Percentiles rank a stretch among this genome's conserved stretches.
Conservation (phyloP, 257 asterid species). For the Misopates orontium region DNA sequence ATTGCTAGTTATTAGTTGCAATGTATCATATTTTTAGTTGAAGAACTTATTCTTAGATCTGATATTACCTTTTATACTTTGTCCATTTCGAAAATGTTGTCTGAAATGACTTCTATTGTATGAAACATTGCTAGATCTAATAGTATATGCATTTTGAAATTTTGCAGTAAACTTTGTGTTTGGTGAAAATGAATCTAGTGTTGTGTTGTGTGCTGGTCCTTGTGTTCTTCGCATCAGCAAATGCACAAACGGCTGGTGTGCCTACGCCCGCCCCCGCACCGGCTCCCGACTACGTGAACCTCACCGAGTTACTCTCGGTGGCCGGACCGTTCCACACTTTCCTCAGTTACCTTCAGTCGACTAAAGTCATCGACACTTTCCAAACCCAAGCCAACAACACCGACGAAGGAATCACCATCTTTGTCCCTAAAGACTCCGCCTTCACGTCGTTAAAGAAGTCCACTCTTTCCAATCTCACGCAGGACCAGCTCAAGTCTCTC, state of each 20-base stretch:
- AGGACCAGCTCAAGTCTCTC: conserved; percentile 63
- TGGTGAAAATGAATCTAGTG: conserved; percentile 26
- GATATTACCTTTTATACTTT: no score
- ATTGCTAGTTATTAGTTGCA: no score
- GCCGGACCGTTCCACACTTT: conserved; percentile 83
- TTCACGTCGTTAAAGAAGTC: conserved; percentile 52
- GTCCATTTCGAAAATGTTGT: no score
- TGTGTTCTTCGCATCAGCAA: conserved; percentile 33
- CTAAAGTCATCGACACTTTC: conserved; percentile 65
- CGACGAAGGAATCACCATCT: conserved; percentile 72
- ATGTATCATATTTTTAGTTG: no score
- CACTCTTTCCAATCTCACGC: conserved; percentile 61
- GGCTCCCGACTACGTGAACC: conserved; percentile 60
- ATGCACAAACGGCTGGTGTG: conserved; percentile 37
- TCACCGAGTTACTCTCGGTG: conserved; percentile 60
- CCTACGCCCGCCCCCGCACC: conserved; percentile 87
- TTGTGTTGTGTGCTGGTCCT: conserved; percentile 31
- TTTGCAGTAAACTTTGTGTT: no score
- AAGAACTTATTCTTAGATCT: no score
- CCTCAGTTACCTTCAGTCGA: conserved; percentile 59
- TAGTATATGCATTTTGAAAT: no score
- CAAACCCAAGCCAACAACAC: conserved; percentile 79
- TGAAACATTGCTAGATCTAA: no score
- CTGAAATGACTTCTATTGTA: no score
- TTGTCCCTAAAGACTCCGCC: conserved; percentile 68